Conservation (phyloP, 352 stramenopile species). For the Aphanomyces cochlioides region DNA sequence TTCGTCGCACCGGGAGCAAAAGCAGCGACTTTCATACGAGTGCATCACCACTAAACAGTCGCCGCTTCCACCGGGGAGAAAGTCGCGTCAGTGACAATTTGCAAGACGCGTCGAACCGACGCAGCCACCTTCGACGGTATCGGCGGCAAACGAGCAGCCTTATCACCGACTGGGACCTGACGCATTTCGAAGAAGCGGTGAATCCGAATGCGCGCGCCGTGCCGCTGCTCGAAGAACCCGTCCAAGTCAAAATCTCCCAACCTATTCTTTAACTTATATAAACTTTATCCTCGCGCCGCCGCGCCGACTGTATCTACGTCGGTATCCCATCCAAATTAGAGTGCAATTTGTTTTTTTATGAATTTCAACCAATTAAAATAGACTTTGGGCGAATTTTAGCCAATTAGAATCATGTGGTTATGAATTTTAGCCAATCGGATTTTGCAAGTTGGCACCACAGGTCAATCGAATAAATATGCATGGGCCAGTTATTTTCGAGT, state of each 20-base stretch:
- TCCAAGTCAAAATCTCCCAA: neutral
- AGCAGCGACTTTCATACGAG: neutral
- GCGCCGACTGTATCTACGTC: too few species aligned
- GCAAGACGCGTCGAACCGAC: too few species aligned
- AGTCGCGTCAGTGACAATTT: neutral
- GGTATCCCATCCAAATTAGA: too few species aligned
- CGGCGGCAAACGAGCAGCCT: neutral
- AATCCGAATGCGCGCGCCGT: neutral
- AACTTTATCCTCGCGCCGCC: neutral
- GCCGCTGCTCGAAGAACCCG: neutral
- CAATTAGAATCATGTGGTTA: neutral
- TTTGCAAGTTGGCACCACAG: neutral
- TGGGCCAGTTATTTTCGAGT: constrained; percentile 17
- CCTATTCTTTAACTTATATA: neutral
- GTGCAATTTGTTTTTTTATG: too few species aligned
- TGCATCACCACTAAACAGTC: neutral
- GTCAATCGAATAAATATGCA: constrained; percentile 13
- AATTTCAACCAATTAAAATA: constrained; percentile 1
- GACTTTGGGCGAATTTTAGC: neutral
- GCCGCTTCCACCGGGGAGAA: neutral
- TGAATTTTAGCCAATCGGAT: neutral
- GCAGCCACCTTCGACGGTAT: too few species aligned
- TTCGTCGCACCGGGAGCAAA: neutral
- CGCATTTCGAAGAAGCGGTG: neutral
- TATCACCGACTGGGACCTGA: neutral